Conservation (phyloP, 2,329 filamentous ascomycete genomes). For the Aspergillus caelatus region DNA sequence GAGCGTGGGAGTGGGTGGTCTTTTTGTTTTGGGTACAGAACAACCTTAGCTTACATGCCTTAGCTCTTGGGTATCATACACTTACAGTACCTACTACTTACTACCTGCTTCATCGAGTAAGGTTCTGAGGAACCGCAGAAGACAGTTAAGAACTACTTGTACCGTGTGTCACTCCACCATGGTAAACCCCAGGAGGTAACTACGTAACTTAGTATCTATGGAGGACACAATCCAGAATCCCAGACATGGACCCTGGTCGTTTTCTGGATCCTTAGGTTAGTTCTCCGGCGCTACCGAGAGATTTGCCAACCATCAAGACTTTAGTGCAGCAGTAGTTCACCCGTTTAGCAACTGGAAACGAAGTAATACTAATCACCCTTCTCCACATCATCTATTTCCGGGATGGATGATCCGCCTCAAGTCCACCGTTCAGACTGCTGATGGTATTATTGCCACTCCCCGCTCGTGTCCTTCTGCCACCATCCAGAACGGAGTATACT, state of each 20-base stretch:
- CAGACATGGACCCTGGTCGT: not conserved
- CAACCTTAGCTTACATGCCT: not conserved
- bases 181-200: not conserved
- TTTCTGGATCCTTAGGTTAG: not conserved
- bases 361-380: slow-evolving; percentile 17
- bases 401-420: slow-evolving; percentile 2
- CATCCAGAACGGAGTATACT: not conserved
- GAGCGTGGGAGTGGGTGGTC: not conserved
- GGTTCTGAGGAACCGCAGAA: too few species aligned
- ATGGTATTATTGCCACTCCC: slow-evolving; percentile 15
- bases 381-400: slow-evolving; percentile 11
- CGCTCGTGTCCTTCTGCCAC: slow-evolving; percentile 1
- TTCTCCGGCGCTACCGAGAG: not conserved
- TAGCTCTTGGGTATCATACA: not conserved
- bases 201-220: too few species aligned
- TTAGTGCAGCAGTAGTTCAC: slow-evolving; percentile 10
- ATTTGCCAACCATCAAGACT: not conserved
- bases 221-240: not conserved
- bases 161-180: not conserved
- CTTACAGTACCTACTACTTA: not conserved
- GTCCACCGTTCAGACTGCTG: not conserved
- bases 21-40: not conserved
- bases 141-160: not conserved
- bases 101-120: not conserved
- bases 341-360: slow-evolving; percentile 10